A percentile compares a stretch with the other conserved stretches of the same genome.
Conservation (phyloP, 768 basidiomycete genomes). For the Xerocomus spinulosus region DNA sequence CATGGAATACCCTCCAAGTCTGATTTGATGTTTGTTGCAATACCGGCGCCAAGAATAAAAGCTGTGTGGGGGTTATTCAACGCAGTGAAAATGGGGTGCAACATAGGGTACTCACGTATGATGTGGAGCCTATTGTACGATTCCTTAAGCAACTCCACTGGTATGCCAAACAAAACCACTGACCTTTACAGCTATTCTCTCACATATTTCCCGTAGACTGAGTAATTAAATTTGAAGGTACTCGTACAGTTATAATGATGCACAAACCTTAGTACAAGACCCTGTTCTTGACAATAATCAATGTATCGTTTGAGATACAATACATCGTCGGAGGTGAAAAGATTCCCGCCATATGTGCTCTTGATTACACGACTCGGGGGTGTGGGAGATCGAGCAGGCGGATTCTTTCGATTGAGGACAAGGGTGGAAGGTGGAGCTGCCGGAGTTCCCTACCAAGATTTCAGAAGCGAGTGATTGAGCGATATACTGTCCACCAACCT, state of each 20-base stretch:
- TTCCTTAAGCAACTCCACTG: slow-evolving; percentile 4
- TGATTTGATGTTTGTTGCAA: slow-evolving; percentile 90
- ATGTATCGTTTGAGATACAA: slow-evolving; percentile 83
- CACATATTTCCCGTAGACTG: slow-evolving; percentile 75
- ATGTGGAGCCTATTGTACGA: slow-evolving; percentile 64
- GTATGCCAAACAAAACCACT: slow-evolving; percentile 8
- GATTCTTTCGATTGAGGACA: slow-evolving; percentile 60
- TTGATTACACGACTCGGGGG: slow-evolving; percentile 81
- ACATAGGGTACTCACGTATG: slow-evolving; percentile 58
- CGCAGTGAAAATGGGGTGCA: neutral
- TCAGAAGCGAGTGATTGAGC: slow-evolving; percentile 1
- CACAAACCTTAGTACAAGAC: slow-evolving; percentile 68
- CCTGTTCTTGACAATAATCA: slow-evolving; percentile 86
- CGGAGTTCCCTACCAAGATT: slow-evolving; percentile 44
- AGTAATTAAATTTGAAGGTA: slow-evolving; percentile 16
- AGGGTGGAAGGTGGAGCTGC: slow-evolving; percentile 63
- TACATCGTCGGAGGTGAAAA: slow-evolving; percentile 83
- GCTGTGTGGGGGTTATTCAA: slow-evolving; percentile 33
- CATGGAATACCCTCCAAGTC: slow-evolving; percentile 83
- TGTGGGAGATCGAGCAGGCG: slow-evolving; percentile 74
- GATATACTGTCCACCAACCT: slow-evolving; percentile 34
- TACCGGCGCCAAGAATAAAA: slow-evolving; percentile 91
- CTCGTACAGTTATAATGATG: slow-evolving; percentile 12
- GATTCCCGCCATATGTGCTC: slow-evolving; percentile 84
- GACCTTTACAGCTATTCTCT: slow-evolving; percentile 80